Evolutionary conservation across 306 rosid genomes (phyloP), one percentile per base, ranked within the genome.

Genomic region (Calophaca sinica): DNA sequence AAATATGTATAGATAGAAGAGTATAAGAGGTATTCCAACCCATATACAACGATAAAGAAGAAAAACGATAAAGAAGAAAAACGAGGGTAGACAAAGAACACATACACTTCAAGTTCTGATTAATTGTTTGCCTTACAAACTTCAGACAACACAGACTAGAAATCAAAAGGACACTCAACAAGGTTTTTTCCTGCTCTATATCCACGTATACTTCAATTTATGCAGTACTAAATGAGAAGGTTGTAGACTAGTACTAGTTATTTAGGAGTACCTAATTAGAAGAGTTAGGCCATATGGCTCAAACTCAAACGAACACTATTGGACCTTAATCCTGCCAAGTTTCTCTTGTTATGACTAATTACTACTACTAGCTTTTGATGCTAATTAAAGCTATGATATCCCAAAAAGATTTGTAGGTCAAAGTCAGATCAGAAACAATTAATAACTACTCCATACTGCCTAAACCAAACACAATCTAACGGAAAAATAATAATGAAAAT

Each of bases 391-490:
- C 41, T 58, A 45, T 55, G 61, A 57, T 67, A 45, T 76, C 60
- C 39, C 58, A 36, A 76, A 76, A 52, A 54, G 15, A 53, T 55
- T 36, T 2, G 33, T 50, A 14, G 52, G 79, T 62, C 32, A 64
- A n/a, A 36, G 55, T 35, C 62, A 62, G 63, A 62, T 35, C 62
- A 62, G 63, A 62, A 55, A 67, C 51, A 54, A n/a, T n/a, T n/a
- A n/a, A 32, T 35, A 54, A 67, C 5, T 20, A 20, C 26, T 20
- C 26, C 26, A 20, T 20, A 20, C 26, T 20, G 26, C 26, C 26
- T 0, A 20, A 20, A 20, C 26, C 26, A 20, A 20, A 20, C 52
- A 60, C 3, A 3, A 12, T 66, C 62, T 68, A 39, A 33, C 0
- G 26, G 36, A 33, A 33, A 33, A 20, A 20, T 20, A 36, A 60